A percentile compares a stretch with the other conserved stretches of the same genome.
These are phyloP conservation scores for Suillus subaureus DNA, from an alignment of 768 basidiomycete genomes.

Conservation along the genomic window DNA sequence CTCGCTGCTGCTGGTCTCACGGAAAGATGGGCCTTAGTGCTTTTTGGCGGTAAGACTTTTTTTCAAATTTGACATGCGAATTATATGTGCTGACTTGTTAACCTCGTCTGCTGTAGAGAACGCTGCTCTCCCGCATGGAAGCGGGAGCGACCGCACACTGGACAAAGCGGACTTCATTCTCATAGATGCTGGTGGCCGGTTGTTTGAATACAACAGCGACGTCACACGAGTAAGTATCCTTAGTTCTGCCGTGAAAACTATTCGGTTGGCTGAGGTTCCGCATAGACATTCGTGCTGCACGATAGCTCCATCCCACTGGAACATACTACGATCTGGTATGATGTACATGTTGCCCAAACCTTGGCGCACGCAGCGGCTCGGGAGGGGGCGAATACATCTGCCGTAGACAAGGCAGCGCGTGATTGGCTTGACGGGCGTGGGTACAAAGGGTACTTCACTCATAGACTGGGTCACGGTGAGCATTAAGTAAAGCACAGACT, in stretches of 20 bases:
- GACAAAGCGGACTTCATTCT: constrained; percentile 63
- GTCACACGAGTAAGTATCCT: constrained; percentile 64
- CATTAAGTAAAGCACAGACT: constrained; percentile 3
- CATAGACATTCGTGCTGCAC: constrained; percentile 66
- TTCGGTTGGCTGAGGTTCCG: constrained; percentile 2
- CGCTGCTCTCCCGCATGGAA: constrained; percentile 84
- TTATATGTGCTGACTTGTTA: constrained; percentile 5
- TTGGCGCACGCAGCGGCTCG: constrained; percentile 50
- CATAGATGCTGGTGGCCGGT: constrained; percentile 70
- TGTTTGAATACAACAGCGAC: constrained; percentile 79
- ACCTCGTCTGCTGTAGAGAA: constrained; percentile 54
- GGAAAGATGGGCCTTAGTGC: constrained; percentile 60
- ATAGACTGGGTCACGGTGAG: constrained; percentile 78
- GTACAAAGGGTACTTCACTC: constrained; percentile 69
- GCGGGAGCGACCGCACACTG: constrained; percentile 68
- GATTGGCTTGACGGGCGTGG: constrained; percentile 43
- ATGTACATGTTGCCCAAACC: constrained; percentile 65
- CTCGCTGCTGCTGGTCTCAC: constrained; percentile 60
- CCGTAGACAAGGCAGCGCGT: constrained; percentile 68
- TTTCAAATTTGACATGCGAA: not conserved
- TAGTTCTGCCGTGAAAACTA: not conserved
- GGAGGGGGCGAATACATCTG: constrained; percentile 50
- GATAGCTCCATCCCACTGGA: constrained; percentile 53
- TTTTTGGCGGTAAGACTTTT: constrained; percentile 70
- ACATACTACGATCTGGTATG: constrained; percentile 62